Evolutionary conservation across 495 filamentous ascomycete species (phyloP).

Genomic region (Penicillium silybi): DNA sequence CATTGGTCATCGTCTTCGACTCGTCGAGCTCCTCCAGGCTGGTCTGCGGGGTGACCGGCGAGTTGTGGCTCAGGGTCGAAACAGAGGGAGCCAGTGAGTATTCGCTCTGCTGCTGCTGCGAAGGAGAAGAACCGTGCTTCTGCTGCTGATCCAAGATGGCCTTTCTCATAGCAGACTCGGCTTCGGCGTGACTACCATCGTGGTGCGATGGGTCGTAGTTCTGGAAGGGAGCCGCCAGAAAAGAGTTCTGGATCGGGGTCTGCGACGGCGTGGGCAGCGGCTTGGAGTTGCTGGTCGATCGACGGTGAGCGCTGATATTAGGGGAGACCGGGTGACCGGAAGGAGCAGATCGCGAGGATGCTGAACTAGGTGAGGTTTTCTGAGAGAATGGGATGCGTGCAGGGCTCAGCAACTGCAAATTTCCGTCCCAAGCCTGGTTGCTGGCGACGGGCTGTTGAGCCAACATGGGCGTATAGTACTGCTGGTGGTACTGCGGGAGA

Average conservation of each 20-base stretch:
- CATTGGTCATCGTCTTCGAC: conserved; percentile 43
- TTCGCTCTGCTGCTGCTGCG: conserved; percentile 32
- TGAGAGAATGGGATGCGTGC: conserved; percentile 36
- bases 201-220: conserved; percentile 41
- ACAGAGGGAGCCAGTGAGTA: conserved; percentile 53
- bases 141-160: conserved; percentile 52
- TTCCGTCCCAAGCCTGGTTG: conserved; percentile 41
- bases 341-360: conserved; percentile 31
- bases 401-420: conserved; percentile 39
- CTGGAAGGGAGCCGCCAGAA: conserved; percentile 44
- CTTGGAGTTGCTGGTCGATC: conserved; percentile 37
- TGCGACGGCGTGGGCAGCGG: conserved; percentile 46
- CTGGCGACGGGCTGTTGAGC: conserved; percentile 36
- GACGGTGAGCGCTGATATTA: conserved; percentile 26
- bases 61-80: conserved; percentile 52
- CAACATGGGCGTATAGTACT: conserved; percentile 42
- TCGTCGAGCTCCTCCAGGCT: conserved; percentile 51
- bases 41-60: conserved; percentile 55
- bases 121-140: conserved; percentile 22
- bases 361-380: conserved; percentile 32
- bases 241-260: conserved; percentile 43
- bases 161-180: conserved; percentile 52
- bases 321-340: conserved; percentile 11
- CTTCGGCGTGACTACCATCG: conserved; percentile 40
- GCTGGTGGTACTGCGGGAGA: conserved; percentile 27